Evolutionary conservation across 768 basidiomycete species (phyloP).

Genomic region (Lactarius akahatsu): DNA sequence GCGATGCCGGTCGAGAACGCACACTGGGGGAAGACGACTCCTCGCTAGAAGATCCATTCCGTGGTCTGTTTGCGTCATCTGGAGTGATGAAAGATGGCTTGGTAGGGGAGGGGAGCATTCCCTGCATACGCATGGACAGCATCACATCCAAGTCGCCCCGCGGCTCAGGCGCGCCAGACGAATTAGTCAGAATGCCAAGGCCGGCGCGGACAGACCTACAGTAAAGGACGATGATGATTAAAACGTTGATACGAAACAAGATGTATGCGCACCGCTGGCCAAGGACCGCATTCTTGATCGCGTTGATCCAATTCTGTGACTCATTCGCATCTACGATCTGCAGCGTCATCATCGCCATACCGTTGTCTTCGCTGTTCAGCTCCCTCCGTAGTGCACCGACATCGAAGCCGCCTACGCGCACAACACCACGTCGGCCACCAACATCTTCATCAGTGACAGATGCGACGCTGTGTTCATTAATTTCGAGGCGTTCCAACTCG

Average conservation of each 20-base stretch:
- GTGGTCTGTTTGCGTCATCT: slow-evolving; percentile 16
- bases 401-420: slow-evolving; percentile 68
- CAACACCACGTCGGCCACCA: slow-evolving; percentile 49
- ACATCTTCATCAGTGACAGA: slow-evolving; percentile 63
- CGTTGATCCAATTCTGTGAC: slow-evolving; percentile 73
- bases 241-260: not conserved
- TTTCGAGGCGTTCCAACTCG: slow-evolving; percentile 72
- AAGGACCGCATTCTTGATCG: slow-evolving; percentile 70
- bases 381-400: slow-evolving; percentile 45
- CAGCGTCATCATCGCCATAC: slow-evolving; percentile 65
- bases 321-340: slow-evolving; percentile 61
- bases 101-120: slow-evolving; percentile 44
- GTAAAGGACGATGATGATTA: slow-evolving; percentile 19
- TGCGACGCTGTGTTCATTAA: slow-evolving; percentile 73
- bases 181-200: slow-evolving; percentile 47
- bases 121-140: slow-evolving; percentile 74
- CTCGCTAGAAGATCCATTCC: slow-evolving; percentile 4
- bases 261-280: slow-evolving; percentile 55
- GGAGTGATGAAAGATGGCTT: slow-evolving; percentile 19
- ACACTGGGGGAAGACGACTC: slow-evolving; percentile 33
- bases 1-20: slow-evolving; percentile 29
- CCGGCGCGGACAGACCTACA: slow-evolving; percentile 68
- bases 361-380: slow-evolving; percentile 44
- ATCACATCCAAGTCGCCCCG: slow-evolving; percentile 83
- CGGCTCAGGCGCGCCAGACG: slow-evolving; percentile 53